These are phyloP conservation scores for Ceratobasidium theobromae DNA, from an alignment of 1,284 basidiomycete species.

Conservation along the genomic window DNA sequence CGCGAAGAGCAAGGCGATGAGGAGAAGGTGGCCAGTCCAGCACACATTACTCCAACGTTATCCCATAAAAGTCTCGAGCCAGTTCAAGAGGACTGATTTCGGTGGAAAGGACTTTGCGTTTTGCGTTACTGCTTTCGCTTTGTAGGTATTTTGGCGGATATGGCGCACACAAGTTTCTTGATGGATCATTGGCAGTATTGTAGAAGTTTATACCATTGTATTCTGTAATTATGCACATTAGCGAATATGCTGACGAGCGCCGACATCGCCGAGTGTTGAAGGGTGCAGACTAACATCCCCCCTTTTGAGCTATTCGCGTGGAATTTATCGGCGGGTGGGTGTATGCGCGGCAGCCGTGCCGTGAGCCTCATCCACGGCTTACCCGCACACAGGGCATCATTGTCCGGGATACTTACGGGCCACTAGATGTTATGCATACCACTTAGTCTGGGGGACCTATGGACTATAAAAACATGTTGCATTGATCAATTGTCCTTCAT, in stretches of 20 bases:
- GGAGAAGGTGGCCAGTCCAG: background rate
- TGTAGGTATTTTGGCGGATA: background rate
- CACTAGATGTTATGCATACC: no score
- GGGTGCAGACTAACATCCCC: no score
- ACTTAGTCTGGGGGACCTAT: no score
- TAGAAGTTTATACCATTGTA: background rate
- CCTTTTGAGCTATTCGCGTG: no score
- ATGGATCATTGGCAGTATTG: background rate
- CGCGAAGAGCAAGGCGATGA: conserved; percentile 6
- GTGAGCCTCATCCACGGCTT: no score
- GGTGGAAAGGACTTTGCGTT: background rate
- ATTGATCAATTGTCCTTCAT: no score
- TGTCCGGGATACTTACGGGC: no score
- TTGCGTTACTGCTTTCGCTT: conserved; percentile 5
- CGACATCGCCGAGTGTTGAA: no score
- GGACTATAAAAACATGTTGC: no score
- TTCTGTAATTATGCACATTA: background rate
- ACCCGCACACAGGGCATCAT: no score
- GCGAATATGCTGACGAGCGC: background rate
- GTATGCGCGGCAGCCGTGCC: no score
- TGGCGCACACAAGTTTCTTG: background rate
- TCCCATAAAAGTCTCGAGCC: background rate
- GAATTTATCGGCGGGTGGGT: no score
- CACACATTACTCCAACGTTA: background rate
- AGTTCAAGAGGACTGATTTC: conserved; percentile 9